Base-by-base conservation (phyloP, 2,329 filamentous ascomycete species). In the Aspergillus phoenicis region DNA sequence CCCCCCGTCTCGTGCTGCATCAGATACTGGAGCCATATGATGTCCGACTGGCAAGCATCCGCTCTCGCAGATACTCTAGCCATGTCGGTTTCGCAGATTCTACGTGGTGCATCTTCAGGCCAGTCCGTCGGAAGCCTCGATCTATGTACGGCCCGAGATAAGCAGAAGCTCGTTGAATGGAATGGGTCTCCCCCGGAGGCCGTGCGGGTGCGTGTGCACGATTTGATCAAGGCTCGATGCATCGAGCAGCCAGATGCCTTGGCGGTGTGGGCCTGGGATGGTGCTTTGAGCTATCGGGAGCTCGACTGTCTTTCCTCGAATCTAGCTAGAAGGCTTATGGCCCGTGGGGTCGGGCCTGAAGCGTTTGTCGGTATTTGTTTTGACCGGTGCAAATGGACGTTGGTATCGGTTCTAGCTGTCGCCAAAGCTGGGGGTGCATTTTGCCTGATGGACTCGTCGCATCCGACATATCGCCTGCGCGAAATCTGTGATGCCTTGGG, bases 311-410 rank as follows among this genome's bases (percentile, higher is more conserved):
- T 75, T 67, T 69, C 41, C 65, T 72, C 43, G 64, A 69, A 20
- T 61, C 64, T 57, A 57, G 64, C 67, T 17, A 70, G 70, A 43
- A 68, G 70, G 41, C 62, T 74, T 28, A 66, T 65, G 8, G 67
- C 66, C 5, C 68, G 70, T 30, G 67, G 71, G 52, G 62, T 75
- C 45, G 66, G 69, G n/a, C 55, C 74, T 5, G 59, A 52, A 5
- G 55, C 38, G 2, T 52, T 52, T 22, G 49, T 52, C 28, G 28
- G 28, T 17, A 30, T 52, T 7, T 52, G 49, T 17, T 52, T 52
- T 30, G 49, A 52, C 49, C 36, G 38, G 30, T 52, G 28, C 28
- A 28, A 38, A 3, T 52, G 49, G 49, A 30, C 49, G 5, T 28
- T 52, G 20, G 49, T 52, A 15, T 38, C 49, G n/a, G 38, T 52